Evolutionary conservation across 2,329 filamentous ascomycete genomes (phyloP).

Genomic region (Colletotrichum kahawae): DNA sequence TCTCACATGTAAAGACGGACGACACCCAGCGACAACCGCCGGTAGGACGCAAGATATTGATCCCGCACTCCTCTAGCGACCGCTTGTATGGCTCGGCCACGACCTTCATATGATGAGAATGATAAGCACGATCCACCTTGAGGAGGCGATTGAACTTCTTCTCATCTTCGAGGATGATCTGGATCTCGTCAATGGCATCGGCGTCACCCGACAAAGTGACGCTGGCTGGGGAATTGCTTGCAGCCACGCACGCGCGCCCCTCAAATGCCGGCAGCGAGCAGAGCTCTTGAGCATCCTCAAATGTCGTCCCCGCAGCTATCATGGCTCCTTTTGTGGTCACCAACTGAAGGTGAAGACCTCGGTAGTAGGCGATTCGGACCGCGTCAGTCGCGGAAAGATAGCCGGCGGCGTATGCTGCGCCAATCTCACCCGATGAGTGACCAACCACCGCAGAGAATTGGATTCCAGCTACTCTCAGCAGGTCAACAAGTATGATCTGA

Average conservation of each 20-base stretch:
- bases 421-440: slow-evolving; percentile 57
- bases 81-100: neutral
- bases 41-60: neutral
- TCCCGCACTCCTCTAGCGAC: neutral
- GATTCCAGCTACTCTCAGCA: slow-evolving; percentile 34
- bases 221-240: slow-evolving; percentile 25
- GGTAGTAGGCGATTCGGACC: slow-evolving; percentile 27
- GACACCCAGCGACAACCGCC: neutral
- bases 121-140: slow-evolving; percentile 32
- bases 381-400: slow-evolving; percentile 34
- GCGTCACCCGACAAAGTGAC: slow-evolving; percentile 32
- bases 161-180: slow-evolving; percentile 23
- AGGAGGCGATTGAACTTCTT: slow-evolving; percentile 25
- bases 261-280: slow-evolving; percentile 3
- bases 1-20: neutral
- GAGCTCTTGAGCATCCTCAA: slow-evolving; percentile 13
- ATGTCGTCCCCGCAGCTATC: slow-evolving; percentile 27
- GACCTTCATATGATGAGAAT: slow-evolving; percentile 32
- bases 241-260: slow-evolving; percentile 27
- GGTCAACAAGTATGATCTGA: slow-evolving; percentile 31
- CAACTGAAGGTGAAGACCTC: neutral
- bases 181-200: slow-evolving; percentile 28
- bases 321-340: slow-evolving; percentile 25
- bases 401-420: slow-evolving; percentile 53
- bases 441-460: slow-evolving; percentile 43